phyloP scores from a whole-genome alignment of 192 early-diverging fungal genomes.

The Pilaira anomala region DNA sequence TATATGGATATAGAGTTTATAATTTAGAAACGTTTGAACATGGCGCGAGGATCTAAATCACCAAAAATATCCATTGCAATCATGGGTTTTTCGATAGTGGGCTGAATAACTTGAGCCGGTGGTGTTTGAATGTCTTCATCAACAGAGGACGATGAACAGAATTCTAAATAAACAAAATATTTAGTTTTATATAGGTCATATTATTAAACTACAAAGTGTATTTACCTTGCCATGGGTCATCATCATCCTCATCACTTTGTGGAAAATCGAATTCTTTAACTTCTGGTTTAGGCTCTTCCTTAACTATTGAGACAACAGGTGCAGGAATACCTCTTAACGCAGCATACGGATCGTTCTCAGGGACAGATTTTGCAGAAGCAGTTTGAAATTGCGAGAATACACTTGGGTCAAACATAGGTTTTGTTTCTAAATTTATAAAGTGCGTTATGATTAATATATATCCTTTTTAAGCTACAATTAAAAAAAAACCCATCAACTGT shows the following conservation, averaged over 20 bases:
- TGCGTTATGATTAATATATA: neutral
- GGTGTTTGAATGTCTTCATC: conserved; percentile 10
- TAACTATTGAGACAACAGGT: neutral
- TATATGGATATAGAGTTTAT: too few species aligned
- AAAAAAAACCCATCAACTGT: neutral
- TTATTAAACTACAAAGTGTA: neutral
- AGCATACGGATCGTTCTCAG: conserved; percentile 6
- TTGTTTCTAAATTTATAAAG: conserved; percentile 5
- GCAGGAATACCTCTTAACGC: conserved; percentile 7
- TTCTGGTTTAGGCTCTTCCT: neutral
- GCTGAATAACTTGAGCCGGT: neutral
- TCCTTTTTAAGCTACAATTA: neutral
- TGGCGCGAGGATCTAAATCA: conserved; percentile 1
- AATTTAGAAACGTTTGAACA: conserved; percentile 7
- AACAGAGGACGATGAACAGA: conserved; percentile 13
- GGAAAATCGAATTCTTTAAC: neutral
- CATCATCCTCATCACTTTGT: conserved; percentile 1
- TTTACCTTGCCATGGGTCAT: conserved; percentile 13
- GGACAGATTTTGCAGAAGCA: neutral
- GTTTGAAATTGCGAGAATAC: conserved; percentile 10
- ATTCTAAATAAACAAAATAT: neutral
- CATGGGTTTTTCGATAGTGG: neutral
- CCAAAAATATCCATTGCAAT: neutral
- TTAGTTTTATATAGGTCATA: neutral
- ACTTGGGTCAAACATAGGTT: conserved; percentile 2